Evolutionary conservation across 2,329 filamentous ascomycete species (phyloP).

Genomic region (Emydomyces testavorans): DNA sequence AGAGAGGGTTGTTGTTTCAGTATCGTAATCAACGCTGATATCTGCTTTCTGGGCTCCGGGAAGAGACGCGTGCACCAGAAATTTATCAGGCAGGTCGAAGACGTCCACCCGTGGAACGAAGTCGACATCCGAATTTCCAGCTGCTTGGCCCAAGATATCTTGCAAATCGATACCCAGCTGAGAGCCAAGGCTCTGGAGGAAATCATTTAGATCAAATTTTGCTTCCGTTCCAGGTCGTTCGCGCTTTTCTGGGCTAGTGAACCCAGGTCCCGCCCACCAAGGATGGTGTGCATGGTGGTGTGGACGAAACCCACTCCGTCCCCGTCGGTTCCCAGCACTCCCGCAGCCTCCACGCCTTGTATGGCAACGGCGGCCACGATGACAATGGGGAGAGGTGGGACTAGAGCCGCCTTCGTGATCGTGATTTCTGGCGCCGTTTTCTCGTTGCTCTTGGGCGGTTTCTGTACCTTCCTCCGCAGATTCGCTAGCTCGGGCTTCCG

Average conservation of each 20-base stretch:
- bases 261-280: neutral
- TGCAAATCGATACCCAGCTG: slow-evolving; percentile 19
- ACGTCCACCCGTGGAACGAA: slow-evolving; percentile 45
- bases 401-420: neutral
- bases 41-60: slow-evolving; percentile 72
- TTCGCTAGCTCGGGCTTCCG: neutral
- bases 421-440: neutral
- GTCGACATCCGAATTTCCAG: slow-evolving; percentile 21
- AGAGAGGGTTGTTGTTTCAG: slow-evolving; percentile 49
- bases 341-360: neutral
- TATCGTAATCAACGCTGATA: slow-evolving; percentile 63
- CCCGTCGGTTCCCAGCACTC: neutral
- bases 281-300: neutral
- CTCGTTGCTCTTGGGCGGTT: too few relatives aligned
- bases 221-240: neutral
- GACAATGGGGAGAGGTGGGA: neutral
- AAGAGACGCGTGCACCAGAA: slow-evolving; percentile 59
- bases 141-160: slow-evolving; percentile 15
- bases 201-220: neutral
- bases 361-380: neutral
- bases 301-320: neutral
- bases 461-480: neutral
- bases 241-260: neutral
- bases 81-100: slow-evolving; percentile 56
- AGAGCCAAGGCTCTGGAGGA: slow-evolving; percentile 23